Conservation (phyloP, 345 rosid species). For the Hypericum perforatum region DNA sequence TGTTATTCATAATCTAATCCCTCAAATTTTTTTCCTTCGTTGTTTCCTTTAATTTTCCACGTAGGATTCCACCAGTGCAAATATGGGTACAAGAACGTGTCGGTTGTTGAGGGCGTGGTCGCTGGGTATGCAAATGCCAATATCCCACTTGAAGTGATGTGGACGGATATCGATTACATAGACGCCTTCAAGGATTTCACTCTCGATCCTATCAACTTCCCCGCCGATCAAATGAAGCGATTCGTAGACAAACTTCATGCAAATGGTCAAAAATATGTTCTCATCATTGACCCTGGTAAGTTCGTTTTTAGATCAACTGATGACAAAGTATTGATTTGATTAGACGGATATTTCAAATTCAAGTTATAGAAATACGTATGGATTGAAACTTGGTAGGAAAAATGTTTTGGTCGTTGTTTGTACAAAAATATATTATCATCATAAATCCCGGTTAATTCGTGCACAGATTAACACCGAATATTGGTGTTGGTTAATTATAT, state of each 20-base stretch:
- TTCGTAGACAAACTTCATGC: background rate
- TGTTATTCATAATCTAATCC: background rate
- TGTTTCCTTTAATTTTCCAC: background rate
- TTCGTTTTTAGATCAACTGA: no score
- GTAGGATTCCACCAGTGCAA: constrained; percentile 70
- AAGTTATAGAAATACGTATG: no score
- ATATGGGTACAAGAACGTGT: constrained; percentile 52
- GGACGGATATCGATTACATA: constrained; percentile 17
- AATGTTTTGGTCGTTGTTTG: no score
- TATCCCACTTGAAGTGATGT: constrained; percentile 16
- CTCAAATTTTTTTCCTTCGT: background rate
- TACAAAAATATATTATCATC: no score
- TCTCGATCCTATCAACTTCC: constrained; percentile 17
- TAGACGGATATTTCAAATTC: no score
- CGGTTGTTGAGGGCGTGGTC: constrained; percentile 49
- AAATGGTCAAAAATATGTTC: no score
- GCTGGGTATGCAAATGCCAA: constrained; percentile 12
- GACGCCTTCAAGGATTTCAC: constrained; percentile 15
- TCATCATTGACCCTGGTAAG: background rate
- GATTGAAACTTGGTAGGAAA: no score
- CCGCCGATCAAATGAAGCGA: background rate
- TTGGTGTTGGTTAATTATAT: no score
- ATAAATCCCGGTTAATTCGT: no score
- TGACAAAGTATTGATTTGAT: background rate
- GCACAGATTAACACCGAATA: no score